Evolutionary conservation across 1,284 basidiomycete genomes (phyloP), one percentile per base, ranked within the genome.

Genomic region (Microbotryum saponariae): DNA sequence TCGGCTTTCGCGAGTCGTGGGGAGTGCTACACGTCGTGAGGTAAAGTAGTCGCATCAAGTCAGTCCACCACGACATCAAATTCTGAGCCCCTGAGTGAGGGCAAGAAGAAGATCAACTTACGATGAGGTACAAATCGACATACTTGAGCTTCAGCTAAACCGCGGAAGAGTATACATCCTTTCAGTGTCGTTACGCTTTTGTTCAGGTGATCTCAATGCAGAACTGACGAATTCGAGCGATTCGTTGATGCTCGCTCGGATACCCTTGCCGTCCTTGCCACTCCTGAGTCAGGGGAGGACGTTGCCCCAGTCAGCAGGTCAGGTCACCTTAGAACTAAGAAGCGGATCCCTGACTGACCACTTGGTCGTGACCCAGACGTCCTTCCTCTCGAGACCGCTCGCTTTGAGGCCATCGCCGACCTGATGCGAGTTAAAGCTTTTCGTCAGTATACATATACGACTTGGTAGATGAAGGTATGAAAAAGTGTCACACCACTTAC

Each of bases 111-210:
- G 45, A 51, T 20, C 4, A 6, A 27, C 29, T 33, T 27, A 33
- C 51, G 55, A 85, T 81, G 56, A 86, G 80, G 74, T 88, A 88
- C 51, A 88, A 74, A 72, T 89, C 87, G 18, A 89, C 79, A 61
- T 83, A 83, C 6, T 79, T 75, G 10, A 89, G 71, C 0, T 82
- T 84, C 23, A 88, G 79, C 84, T 86, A 51, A 23, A 14, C 31
- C 44, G 51, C 20, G 44, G 20, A 44, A 23, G 56, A 45, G 10
- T 45, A 42, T 6, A 23, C 47, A 2, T 27, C 6, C 37, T 4
- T 20, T 12, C 10, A 23, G n/a, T 6, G 42, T 33, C 7, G 9
- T 29, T 37, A 21, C 37, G 6, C 10, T n/a, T 14, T 14, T 45
- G 8, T n/a, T 18, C 6, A n/a, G n/a, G n/a, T 14, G 7, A 8